Base-by-base conservation (phyloP, 495 filamentous ascomycete species). In the Aspergillus baeticus region DNA sequence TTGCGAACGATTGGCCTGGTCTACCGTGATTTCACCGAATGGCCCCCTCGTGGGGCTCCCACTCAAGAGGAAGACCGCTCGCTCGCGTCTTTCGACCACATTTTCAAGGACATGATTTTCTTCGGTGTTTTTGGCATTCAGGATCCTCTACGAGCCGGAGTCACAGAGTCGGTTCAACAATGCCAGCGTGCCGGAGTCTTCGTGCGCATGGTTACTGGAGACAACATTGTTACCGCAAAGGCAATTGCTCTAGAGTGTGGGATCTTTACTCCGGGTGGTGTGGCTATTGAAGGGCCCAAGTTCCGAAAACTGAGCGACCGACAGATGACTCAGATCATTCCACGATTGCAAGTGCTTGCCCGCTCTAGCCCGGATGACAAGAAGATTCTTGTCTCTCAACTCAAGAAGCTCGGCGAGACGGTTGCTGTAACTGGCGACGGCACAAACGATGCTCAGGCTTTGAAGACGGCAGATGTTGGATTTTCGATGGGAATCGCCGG, bases 351-450 rank as follows among this genome's bases (percentile, higher is more conserved):
- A 64, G 91, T 96, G 5, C 84, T 96, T 53, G 91, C 91, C 26
- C 81, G 91, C 37, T 95, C 90, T 1, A 91, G 86, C 50, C 90
- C 90, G 2, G 87, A 91, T 13, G 90, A 96, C 64, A 96, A 96
- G 70, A 81, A 87, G 51, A 85, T 85, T 22, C 78, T 96, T 33
- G 92, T 96, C 22, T 84, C 83, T 58, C 80, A 84, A 34, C 79
- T 96, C 31, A 94, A 92, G 71, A 88, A 88, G 54, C 76, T 93
- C 22, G 90, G 90, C 11, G 91, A 96, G 69, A 96, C 89, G 14
- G 92, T 96, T 46, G 92, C 92, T 37, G 92, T 97, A 15, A 96
- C 91, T 57, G 92, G 92, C 53, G 91, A 96, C 68, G 92, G 91
- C 23, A 95, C 91, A 48, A 96, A 96, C 57, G 92, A 96, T 73